Evolutionary conservation across 2,329 filamentous ascomycete genomes (phyloP).

Genomic region (Aspergillus fijiensis): DNA sequence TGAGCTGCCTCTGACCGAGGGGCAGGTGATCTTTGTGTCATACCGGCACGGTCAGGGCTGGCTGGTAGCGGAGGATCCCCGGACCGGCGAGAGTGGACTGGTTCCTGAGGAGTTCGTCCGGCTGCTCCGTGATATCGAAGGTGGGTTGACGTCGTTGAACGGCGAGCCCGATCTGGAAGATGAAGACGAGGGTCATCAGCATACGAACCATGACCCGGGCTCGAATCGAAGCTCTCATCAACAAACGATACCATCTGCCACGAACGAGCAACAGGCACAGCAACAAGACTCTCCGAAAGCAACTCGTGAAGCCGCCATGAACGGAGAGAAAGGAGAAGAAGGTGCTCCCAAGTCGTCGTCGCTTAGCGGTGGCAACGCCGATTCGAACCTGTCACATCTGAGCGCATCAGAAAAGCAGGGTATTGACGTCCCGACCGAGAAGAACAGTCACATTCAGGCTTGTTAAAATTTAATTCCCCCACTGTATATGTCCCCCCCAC

Average conservation of each 20-base stretch:
- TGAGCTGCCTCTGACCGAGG: constrained; percentile 86
- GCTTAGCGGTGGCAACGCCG: constrained; percentile 41
- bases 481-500: neutral
- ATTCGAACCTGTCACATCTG: constrained; percentile 29
- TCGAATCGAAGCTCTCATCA: constrained; percentile 40
- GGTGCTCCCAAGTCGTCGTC: constrained; percentile 5
- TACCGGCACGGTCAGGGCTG: constrained; percentile 96
- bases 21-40: constrained; percentile 93
- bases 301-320: constrained; percentile 20
- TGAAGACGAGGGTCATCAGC: constrained; percentile 42
- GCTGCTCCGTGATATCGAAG: constrained; percentile 87
- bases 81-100: constrained; percentile 87
- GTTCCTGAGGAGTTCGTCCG: constrained; percentile 97
- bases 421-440: constrained; percentile 34
- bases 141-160: constrained; percentile 71
- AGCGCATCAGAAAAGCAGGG: constrained; percentile 6
- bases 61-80: constrained; percentile 94
- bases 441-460: constrained; percentile 4
- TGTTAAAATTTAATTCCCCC: neutral
- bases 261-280: constrained; percentile 16
- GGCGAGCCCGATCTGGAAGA: constrained; percentile 52
- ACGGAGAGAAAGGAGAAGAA: constrained; percentile 33
- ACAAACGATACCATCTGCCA: constrained; percentile 32
- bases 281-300: constrained; percentile 17
- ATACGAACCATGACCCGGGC: constrained; percentile 56